A percentile compares a stretch with the other conserved stretches of the same genome.
phyloP scores from a whole-genome alignment of 352 stramenopile genomes.

The Phytophthora rubi region DNA sequence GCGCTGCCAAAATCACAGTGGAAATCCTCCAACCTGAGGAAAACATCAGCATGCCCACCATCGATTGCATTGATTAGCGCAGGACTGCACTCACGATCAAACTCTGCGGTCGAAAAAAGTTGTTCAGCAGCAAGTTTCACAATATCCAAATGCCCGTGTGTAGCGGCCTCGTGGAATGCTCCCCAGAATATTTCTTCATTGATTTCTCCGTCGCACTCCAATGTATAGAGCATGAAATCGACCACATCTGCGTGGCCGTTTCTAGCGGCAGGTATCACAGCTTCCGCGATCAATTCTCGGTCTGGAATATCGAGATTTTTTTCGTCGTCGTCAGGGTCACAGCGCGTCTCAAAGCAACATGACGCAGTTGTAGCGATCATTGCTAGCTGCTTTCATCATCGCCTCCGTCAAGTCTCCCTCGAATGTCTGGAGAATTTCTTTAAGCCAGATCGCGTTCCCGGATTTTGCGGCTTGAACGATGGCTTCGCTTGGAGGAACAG shows the following conservation, averaged over 20 bases:
- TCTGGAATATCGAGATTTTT: neutral
- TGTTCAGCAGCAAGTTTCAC: neutral
- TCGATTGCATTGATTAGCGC: neutral
- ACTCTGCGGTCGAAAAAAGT: neutral
- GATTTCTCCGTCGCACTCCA: slow-evolving; percentile 3
- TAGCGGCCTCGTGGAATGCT: neutral
- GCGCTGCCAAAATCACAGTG: neutral
- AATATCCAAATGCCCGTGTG: slow-evolving; percentile 1
- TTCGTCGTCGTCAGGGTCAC: slow-evolving; percentile 2
- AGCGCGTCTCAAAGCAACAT: neutral
- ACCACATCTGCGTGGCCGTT: slow-evolving; percentile 10
- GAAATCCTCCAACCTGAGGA: neutral
- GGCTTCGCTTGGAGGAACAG: neutral
- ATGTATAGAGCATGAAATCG: neutral
- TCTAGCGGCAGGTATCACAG: slow-evolving; percentile 2
- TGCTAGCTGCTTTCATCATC: neutral
- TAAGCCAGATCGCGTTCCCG: neutral
- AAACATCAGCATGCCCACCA: neutral
- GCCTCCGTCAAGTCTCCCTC: neutral
- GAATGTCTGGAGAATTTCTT: slow-evolving; percentile 2
- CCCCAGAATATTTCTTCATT: slow-evolving; percentile 3
- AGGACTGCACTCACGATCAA: neutral
- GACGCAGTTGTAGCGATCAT: neutral
- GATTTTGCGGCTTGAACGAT: neutral
- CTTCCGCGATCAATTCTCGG: neutral